phyloP scores from a whole-genome alignment of 257 asterid genomes.

The Solanum lignicaule region DNA sequence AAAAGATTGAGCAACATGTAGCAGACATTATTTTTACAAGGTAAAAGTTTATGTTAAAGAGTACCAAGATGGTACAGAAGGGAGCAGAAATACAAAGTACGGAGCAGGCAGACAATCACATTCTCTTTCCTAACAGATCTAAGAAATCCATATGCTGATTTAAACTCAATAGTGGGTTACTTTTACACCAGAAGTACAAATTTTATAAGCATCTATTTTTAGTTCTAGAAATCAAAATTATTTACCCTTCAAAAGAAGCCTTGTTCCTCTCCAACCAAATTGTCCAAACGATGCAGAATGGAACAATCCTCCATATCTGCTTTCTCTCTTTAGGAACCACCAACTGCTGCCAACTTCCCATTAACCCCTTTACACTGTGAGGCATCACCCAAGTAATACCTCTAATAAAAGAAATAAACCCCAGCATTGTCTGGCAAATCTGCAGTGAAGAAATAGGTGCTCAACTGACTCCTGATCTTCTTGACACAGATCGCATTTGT shows the following conservation, averaged over 20 bases:
- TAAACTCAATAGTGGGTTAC: neutral
- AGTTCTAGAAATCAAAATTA: neutral
- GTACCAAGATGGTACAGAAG: neutral
- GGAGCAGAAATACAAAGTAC: neutral
- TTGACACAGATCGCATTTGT: neutral
- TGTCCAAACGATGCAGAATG: neutral
- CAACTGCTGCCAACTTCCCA: neutral
- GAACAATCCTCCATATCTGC: neutral
- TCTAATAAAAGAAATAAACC: neutral
- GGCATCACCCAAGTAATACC: neutral
- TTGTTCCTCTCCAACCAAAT: neutral
- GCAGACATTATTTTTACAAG: neutral
- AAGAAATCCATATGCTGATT: neutral
- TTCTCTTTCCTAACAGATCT: neutral
- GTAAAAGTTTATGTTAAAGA: neutral
- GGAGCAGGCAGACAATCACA: neutral
- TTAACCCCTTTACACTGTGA: neutral
- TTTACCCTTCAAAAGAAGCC: neutral
- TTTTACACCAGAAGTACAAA: neutral
- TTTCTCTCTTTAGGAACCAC: neutral
- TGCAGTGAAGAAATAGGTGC: neutral
- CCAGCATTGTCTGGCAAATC: neutral
- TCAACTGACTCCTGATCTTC: neutral
- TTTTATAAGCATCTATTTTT: neutral
- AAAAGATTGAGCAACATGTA: conserved; percentile 6